These are phyloP conservation scores for Fonsecaea pugnacius DNA, from an alignment of 2,329 filamentous ascomycete genomes.

Conservation along the genomic window DNA sequence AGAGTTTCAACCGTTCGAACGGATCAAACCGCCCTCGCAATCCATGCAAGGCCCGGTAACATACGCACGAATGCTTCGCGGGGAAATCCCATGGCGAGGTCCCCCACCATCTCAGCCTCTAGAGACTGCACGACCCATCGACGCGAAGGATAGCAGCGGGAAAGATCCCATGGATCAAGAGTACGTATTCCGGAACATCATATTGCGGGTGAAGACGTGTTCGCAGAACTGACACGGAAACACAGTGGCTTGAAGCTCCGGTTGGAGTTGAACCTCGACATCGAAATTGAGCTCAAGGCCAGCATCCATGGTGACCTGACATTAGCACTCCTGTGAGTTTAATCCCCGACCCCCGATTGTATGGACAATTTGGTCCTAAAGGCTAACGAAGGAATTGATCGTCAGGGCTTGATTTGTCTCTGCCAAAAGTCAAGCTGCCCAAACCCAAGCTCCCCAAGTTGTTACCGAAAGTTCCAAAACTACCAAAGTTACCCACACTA, in stretches of 20 bases:
- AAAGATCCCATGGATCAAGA: constrained; percentile 48
- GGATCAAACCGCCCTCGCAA: constrained; percentile 60
- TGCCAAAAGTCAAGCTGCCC: constrained; percentile 33
- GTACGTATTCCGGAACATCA: constrained; percentile 28
- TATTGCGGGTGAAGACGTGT: neutral
- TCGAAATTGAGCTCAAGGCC: constrained; percentile 84
- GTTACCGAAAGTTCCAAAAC: constrained; percentile 23
- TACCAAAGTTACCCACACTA: constrained; percentile 23
- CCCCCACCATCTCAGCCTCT: constrained; percentile 56
- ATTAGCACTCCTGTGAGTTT: constrained; percentile 74
- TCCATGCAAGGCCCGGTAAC: constrained; percentile 63
- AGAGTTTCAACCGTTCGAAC: constrained; percentile 58
- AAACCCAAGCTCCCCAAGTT: constrained; percentile 24
- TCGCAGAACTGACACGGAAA: neutral
- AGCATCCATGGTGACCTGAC: constrained; percentile 84
- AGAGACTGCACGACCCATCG: constrained; percentile 46
- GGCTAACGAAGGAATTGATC: constrained; percentile 35
- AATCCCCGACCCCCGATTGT: neutral
- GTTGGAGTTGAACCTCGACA: constrained; percentile 77
- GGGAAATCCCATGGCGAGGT: constrained; percentile 60
- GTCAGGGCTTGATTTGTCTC: constrained; percentile 33
- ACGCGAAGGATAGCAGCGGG: constrained; percentile 50
- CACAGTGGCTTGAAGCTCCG: constrained; percentile 61
- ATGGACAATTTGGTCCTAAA: constrained; percentile 22
- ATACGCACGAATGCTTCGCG: constrained; percentile 57